These are phyloP conservation scores for Macroventuria anomochaeta DNA, from an alignment of 2,329 filamentous ascomycete species.

Conservation along the genomic window DNA sequence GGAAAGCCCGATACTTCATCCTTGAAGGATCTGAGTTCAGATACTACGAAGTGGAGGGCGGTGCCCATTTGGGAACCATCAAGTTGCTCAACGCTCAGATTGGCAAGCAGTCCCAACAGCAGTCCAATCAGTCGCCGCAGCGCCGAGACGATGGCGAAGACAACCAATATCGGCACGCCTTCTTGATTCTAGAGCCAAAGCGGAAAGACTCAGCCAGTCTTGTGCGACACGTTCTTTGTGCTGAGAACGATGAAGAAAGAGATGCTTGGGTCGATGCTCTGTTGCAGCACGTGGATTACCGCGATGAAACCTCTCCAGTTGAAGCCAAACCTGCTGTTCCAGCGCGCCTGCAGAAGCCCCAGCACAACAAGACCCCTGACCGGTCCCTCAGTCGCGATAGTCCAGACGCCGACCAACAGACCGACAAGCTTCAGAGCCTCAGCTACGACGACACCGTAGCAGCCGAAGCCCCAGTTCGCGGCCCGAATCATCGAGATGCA, in stretches of 20 bases:
- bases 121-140: slow-evolving; percentile 66
- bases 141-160: slow-evolving; percentile 76
- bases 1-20: slow-evolving; percentile 84
- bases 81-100: slow-evolving; percentile 91
- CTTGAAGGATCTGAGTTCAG: slow-evolving; percentile 75
- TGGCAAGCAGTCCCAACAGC: slow-evolving; percentile 81
- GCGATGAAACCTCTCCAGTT: slow-evolving; percentile 52
- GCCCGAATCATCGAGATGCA: slow-evolving; percentile 45
- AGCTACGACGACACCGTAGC: slow-evolving; percentile 65
- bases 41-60: slow-evolving; percentile 91
- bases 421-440: slow-evolving; percentile 53
- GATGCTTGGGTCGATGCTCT: slow-evolving; percentile 93
- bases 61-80: slow-evolving; percentile 89
- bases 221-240: slow-evolving; percentile 92
- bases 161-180: slow-evolving; percentile 95
- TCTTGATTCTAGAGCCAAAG: slow-evolving; percentile 93
- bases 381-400: slow-evolving; percentile 46
- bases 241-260: slow-evolving; percentile 90
- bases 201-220: slow-evolving; percentile 89
- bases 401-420: slow-evolving; percentile 45
- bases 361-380: slow-evolving; percentile 34
- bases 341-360: slow-evolving; percentile 52
- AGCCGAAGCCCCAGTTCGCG: slow-evolving; percentile 63
- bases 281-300: slow-evolving; percentile 84
- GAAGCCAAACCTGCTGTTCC: slow-evolving; percentile 53